Percentiles rank a stretch among this genome's conserved stretches.
phyloP scores from a whole-genome alignment of 352 stramenopile genomes.

The Globisporangium emineosum region DNA sequence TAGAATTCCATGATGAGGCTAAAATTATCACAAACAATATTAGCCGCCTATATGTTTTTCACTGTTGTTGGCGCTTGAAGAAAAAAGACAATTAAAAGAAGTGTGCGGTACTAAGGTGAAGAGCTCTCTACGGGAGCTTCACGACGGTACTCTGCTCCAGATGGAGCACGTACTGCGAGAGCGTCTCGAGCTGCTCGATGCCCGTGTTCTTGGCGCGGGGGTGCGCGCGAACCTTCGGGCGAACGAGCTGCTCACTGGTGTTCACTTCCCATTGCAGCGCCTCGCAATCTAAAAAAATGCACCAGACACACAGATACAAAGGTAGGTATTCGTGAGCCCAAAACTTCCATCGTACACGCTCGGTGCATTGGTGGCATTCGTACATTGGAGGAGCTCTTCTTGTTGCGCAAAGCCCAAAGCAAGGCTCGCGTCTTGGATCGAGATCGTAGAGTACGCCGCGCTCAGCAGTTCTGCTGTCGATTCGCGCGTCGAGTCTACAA shows the following conservation, averaged over 20 bases:
- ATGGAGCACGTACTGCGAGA: constrained; percentile 67
- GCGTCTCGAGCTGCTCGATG: constrained; percentile 59
- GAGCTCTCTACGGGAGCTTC: constrained; percentile 36
- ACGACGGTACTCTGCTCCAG: constrained; percentile 69
- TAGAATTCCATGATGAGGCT: neutral
- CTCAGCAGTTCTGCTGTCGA: constrained; percentile 49
- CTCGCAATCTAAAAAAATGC: constrained; percentile 34
- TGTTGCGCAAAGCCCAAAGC: constrained; percentile 52
- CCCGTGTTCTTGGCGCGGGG: constrained; percentile 23
- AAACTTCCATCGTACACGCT: too few relatives aligned
- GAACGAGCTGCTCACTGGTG: constrained; percentile 31
- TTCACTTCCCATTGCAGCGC: constrained; percentile 48
- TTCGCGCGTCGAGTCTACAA: constrained; percentile 49
- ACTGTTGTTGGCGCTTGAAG: neutral
- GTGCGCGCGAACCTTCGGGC: constrained; percentile 38
- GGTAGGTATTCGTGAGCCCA: too few relatives aligned
- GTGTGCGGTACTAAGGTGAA: neutral
- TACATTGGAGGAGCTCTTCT: constrained; percentile 45
- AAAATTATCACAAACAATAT: neutral
- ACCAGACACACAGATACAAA: neutral
- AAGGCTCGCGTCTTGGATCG: constrained; percentile 34
- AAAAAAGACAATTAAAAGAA: neutral
- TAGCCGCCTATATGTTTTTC: neutral
- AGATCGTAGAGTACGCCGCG: constrained; percentile 60
- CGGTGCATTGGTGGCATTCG: constrained; percentile 8